Conservation (phyloP, 2,329 filamentous ascomycete species). For the Xylaria sp. region DNA sequence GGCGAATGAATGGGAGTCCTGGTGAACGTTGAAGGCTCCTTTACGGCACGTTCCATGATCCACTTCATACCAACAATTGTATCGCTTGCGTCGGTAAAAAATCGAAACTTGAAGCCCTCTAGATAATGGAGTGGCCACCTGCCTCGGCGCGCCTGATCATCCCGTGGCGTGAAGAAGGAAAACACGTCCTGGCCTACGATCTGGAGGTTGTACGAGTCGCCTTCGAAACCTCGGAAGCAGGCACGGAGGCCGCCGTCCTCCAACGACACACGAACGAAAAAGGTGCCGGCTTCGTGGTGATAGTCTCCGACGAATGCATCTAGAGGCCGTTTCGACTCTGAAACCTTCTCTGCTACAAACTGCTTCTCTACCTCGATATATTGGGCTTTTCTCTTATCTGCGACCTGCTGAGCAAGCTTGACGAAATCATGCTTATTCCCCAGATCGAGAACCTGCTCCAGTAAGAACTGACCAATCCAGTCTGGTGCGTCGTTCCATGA, state of each 20-base stretch:
- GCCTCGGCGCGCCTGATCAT: slow-evolving; percentile 1
- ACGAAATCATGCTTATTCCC: slow-evolving; percentile 7
- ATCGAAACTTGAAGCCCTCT: neutral
- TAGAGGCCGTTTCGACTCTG: neutral
- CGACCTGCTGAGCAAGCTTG: slow-evolving; percentile 1
- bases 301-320: slow-evolving; percentile 10
- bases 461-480: slow-evolving; percentile 6
- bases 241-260: neutral
- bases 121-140: neutral
- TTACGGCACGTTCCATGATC: neutral
- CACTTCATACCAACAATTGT: neutral
- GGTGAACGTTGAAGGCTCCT: slow-evolving; percentile 3
- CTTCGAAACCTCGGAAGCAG: slow-evolving; percentile 1
- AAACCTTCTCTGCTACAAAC: neutral
- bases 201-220: neutral
- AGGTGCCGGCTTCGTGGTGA: slow-evolving; percentile 6
- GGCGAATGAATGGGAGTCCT: neutral
- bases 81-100: slow-evolving; percentile 4
- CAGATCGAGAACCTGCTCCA: slow-evolving; percentile 1
- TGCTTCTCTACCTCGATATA: neutral
- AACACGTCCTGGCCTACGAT: slow-evolving; percentile 4
- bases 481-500: neutral
- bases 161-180: slow-evolving; percentile 6
- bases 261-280: slow-evolving; percentile 4
- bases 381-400: slow-evolving; percentile 1